Conservation (phyloP, 371 early-diverging fungal species). For the Catenaria anguillulae region DNA sequence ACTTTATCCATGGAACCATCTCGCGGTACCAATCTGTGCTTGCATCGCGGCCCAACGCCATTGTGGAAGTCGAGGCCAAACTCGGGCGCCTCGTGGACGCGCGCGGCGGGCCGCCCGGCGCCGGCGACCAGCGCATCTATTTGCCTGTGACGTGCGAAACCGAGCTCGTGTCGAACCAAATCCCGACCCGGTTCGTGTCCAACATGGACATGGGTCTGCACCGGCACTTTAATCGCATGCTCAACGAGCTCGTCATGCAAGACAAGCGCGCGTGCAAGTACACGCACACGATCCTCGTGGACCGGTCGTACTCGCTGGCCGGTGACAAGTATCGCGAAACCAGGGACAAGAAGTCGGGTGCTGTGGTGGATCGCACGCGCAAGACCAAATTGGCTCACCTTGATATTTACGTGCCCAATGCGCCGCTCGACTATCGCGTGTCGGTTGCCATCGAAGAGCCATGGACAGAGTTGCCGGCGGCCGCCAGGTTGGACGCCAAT, state of each 20-base stretch:
- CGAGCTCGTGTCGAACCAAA: not conserved
- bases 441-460: not conserved
- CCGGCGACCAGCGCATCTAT: not conserved
- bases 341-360: not conserved
- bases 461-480: not conserved
- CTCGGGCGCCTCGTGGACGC: not conserved
- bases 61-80: constrained; percentile 3
- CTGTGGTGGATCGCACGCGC: not conserved
- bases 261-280: not conserved
- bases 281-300: not conserved
- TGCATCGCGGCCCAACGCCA: not conserved
- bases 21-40: not conserved
- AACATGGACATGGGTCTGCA: not conserved
- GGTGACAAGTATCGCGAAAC: not conserved
- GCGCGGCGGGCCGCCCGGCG: not conserved
- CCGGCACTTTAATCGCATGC: constrained; percentile 1
- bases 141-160: constrained; percentile 4
- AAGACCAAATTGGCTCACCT: not conserved
- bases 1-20: not conserved
- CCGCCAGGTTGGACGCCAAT: not conserved
- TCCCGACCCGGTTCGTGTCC: not conserved
- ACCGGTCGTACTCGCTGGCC: not conserved
- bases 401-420: not conserved
- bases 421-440: constrained; percentile 3
- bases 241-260: not conserved